Evolutionary conservation across 768 basidiomycete genomes (phyloP), one percentile per base, ranked within the genome.

Genomic region (Termitomyces sp.): DNA sequence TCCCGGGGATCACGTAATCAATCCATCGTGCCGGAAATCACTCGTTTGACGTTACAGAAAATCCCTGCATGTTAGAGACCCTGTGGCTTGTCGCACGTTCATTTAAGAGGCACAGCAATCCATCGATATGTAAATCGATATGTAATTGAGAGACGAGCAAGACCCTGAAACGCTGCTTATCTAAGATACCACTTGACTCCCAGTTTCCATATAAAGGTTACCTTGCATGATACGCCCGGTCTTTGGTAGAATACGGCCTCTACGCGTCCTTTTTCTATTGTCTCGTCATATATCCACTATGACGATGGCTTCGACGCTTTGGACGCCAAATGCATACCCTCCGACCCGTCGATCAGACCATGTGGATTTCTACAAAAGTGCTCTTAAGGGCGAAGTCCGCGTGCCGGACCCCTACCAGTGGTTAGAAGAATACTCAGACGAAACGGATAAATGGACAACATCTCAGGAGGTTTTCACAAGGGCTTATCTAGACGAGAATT

Each of bases 361-460:
- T 65, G 72, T 84, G 49, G 87, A 90, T 68, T 68, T 78, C 35
- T 93, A 89, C 74, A 79, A 85, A 67, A 88, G 84, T 69, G 80
- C 82, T 63, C 68, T 72, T 46, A 70, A 76, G n/a, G 88, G 86
- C 24, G 66, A 83, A 54, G 85, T 91, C 41, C 72, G 71, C 40
- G 84, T 93, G 0, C 70, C 75, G 4, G 86, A 91, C 69, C 88
- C 90, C 6, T 90, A 90, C 72, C 72, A 80, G 45, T 92, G 90
- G 88, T 75, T 93, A 22, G 88, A 91, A 59, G 72, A 81, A 30
- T 69, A 84, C 62, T 76, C 79, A 28, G 71, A 79, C 18, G 88
- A 92, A 68, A 88, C 85, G 0, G 78, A 86, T 50, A 66, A 73
- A 40, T 90, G 88, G 87, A 84, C 77, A 2, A 74, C 79, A 26